Evolutionary conservation across 768 basidiomycete genomes (phyloP), one percentile per base, ranked within the genome.

Genomic region (Coprinopsis marcescibilis): DNA sequence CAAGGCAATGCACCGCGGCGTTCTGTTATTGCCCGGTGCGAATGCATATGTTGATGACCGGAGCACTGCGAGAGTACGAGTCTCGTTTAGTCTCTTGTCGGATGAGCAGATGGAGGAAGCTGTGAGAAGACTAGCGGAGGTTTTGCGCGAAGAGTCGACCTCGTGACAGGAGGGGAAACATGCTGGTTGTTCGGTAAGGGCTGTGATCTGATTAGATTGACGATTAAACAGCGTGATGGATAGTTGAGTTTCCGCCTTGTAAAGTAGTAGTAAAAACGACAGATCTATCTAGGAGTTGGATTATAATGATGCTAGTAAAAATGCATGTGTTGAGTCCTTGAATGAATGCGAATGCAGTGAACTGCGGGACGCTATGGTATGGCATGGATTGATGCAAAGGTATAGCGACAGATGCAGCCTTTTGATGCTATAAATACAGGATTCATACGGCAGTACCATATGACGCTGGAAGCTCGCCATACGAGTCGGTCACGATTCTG

Each of bases 11-110:
- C 75, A 80, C 48, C 72, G 74, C 15, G 89, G 89, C 19, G 85
- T 94, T 10, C 77, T 94, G 13, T 87, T 85, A n/a, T 73, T 94
- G 3, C 91, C 91, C 0, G 91, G 91, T 12, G 76, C 73, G 2
- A 79, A 78, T 2, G 89, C 91, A 66, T 70, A 81, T 46, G 85
- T 89, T 3, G 78, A 73, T 48, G 80, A 76, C 1, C 65, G 76
- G 27, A 77, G 72, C 56, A 80, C 80, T 3, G 69, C 80, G n/a
- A 85, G 81, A 55, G 84, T 92, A 20, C 75, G 91, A 33, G 83
- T 85, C 13, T 73, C 84, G 15, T 94, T 93, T 65, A 87, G 85
- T 59, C 60, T 85, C 37, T 65, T 78, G 11, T 66, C 69, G 0
- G 76, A 75, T 43, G 73, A 76, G 24, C 74, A 87, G 32, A 80